Percentiles rank a stretch among this genome's conserved stretches.
Evolutionary conservation across 2,329 filamentous ascomycete species (phyloP).

Genomic region (Phyllosticta ampelicida): DNA sequence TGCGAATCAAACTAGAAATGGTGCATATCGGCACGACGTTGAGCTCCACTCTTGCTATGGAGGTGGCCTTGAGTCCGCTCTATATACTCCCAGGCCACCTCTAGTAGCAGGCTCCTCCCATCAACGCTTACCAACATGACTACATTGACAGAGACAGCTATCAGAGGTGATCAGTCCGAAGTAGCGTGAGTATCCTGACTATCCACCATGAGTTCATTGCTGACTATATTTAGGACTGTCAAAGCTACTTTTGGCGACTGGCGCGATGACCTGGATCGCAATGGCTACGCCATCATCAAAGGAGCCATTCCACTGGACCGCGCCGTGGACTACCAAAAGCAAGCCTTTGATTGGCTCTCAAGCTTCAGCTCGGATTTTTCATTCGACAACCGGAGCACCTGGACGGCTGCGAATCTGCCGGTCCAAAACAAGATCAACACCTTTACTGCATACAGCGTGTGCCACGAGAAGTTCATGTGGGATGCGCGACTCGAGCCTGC

Average conservation of each 20-base stretch:
- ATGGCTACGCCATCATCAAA: conserved; percentile 34
- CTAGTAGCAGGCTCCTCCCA: neutral
- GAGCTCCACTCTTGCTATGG: neutral
- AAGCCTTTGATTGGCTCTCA: conserved; percentile 33
- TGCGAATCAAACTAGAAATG: neutral
- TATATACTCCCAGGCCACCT: neutral
- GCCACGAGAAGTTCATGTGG: conserved; percentile 35
- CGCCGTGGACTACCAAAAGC: conserved; percentile 31
- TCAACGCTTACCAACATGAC: neutral
- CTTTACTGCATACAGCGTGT: conserved; percentile 22
- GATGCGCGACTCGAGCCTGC: conserved; percentile 28
- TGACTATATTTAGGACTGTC: neutral
- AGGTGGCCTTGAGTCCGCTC: neutral
- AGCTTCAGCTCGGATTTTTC: conserved; percentile 33
- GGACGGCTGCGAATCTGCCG: conserved; percentile 28
- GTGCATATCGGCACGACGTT: neutral
- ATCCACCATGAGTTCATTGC: neutral
- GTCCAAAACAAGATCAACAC: conserved; percentile 22
- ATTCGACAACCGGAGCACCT: conserved; percentile 23
- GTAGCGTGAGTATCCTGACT: neutral
- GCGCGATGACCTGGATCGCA: conserved; percentile 32
- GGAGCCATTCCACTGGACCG: conserved; percentile 28
- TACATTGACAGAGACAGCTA: neutral
- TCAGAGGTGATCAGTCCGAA: neutral
- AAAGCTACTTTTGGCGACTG: conserved; percentile 24